phyloP scores from a whole-genome alignment of 2,329 filamentous ascomycete species.

The Mariannaea sp. region DNA sequence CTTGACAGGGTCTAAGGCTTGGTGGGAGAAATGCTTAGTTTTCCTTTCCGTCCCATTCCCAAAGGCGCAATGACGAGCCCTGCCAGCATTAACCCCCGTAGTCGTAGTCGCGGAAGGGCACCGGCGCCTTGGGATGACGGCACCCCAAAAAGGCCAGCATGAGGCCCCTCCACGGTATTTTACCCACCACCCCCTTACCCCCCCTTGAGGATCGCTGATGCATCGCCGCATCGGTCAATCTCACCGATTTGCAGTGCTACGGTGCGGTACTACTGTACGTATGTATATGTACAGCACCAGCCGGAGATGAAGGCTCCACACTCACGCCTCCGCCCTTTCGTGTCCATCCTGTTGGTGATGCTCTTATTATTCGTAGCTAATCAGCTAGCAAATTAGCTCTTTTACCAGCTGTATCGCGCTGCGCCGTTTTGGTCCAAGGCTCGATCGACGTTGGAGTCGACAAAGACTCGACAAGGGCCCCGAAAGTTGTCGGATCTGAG shows the following conservation, averaged over 20 bases:
- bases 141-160: conserved; percentile 23
- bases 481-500: conserved; percentile 2
- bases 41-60: too few species aligned
- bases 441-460: not conserved
- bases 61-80: not conserved
- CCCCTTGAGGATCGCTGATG: conserved; percentile 31
- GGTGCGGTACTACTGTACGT: too few species aligned
- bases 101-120: conserved; percentile 25
- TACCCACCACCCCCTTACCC: conserved; percentile 1
- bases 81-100: conserved; percentile 24
- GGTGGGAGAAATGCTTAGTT: too few species aligned
- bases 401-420: not conserved
- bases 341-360: not conserved
- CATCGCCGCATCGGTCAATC: conserved; percentile 35
- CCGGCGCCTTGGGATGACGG: conserved; percentile 34
- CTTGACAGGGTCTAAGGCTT: too few species aligned
- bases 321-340: conserved; percentile 29
- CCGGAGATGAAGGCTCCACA: conserved; percentile 30
- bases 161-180: conserved; percentile 19
- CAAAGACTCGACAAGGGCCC: not conserved
- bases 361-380: too few species aligned
- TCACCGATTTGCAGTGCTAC: conserved; percentile 28
- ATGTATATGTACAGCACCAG: too few species aligned
- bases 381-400: not conserved
- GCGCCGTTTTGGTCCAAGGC: not conserved